Evolutionary conservation across 768 basidiomycete species (phyloP).

Genomic region (Trametes villosa): DNA sequence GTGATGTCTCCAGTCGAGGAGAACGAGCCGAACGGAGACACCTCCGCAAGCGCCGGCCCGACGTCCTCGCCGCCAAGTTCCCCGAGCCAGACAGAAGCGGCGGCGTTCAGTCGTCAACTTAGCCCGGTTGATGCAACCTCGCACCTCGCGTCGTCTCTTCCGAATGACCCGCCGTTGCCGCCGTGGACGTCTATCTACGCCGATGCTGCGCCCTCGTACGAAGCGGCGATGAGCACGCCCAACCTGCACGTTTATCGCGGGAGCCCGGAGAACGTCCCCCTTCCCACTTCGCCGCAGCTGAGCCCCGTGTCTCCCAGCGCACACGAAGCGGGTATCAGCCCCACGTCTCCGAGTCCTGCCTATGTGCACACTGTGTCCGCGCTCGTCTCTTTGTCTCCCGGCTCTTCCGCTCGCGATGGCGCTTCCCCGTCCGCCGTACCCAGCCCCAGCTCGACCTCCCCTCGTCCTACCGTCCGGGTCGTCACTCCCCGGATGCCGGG

Average conservation of each 20-base stretch:
- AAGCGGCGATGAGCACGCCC: conserved; percentile 17
- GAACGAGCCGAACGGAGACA: not conserved
- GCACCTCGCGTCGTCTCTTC: conserved; percentile 1
- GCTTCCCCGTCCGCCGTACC: not conserved
- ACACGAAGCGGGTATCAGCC: not conserved
- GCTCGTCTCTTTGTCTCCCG: not conserved
- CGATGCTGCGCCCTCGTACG: conserved; percentile 18
- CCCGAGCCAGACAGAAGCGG: not conserved
- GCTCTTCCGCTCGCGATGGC: not conserved
- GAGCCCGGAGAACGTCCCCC: not conserved
- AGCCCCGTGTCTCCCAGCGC: not conserved
- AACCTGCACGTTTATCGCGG: conserved; percentile 2
- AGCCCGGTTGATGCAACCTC: not conserved
- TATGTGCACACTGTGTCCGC: no score
- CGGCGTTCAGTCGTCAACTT: not conserved
- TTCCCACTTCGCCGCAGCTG: conserved; percentile 11
- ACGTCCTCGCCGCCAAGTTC: not conserved
- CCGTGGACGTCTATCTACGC: not conserved
- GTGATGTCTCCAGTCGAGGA: conserved; percentile 21
- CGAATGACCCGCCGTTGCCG: not conserved
- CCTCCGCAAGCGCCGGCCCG: not conserved
- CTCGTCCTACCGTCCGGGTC: not conserved
- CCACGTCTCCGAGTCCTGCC: no score
- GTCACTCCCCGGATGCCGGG: not conserved
- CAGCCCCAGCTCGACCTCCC: not conserved